Conservation (phyloP, 805 yeast genomes). For the Lipomyces sp. region DNA sequence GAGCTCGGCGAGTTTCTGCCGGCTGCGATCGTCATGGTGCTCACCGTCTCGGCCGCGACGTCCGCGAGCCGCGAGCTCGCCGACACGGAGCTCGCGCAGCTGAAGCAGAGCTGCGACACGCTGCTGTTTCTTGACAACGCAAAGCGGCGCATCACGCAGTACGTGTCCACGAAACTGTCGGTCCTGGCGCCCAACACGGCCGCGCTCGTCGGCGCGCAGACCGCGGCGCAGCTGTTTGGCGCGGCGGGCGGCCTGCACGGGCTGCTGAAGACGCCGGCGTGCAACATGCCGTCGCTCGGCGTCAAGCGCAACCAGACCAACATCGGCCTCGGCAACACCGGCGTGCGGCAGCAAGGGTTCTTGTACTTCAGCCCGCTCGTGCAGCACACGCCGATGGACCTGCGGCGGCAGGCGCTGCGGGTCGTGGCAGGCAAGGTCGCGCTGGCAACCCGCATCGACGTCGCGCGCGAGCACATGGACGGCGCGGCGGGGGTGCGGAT, state of each 20-base stretch:
- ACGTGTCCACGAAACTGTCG: constrained; percentile 55
- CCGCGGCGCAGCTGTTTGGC: constrained; percentile 70
- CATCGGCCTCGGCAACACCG: constrained; percentile 44
- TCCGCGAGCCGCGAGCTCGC: constrained; percentile 39
- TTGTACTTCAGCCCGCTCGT: constrained; percentile 59
- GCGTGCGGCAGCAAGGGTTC: constrained; percentile 64
- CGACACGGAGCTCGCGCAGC: constrained; percentile 38
- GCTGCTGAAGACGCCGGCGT: constrained; percentile 69
- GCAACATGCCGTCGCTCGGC: constrained; percentile 80
- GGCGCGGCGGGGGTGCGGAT: constrained; percentile 59
- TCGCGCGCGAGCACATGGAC: constrained; percentile 43
- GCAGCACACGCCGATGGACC: constrained; percentile 55
- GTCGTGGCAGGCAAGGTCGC: constrained; percentile 75
- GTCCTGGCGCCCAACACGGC: constrained; percentile 76
- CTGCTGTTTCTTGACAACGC: constrained; percentile 47
- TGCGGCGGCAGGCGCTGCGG: constrained; percentile 67
- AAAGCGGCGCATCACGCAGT: constrained; percentile 46
- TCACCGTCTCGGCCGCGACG: constrained; percentile 70
- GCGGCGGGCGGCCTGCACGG: constrained; percentile 65
- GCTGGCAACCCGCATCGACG: constrained; percentile 80
- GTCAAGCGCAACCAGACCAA: constrained; percentile 43
- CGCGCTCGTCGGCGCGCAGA: constrained; percentile 64
- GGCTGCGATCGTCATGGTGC: constrained; percentile 64
- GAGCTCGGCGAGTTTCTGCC: constrained; percentile 46
- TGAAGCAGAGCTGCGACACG: constrained; percentile 48